A percentile compares a stretch with the other conserved stretches of the same genome.
These are phyloP conservation scores for Asclepias syriaca DNA, from an alignment of 257 asterid species.

Conservation along the genomic window DNA sequence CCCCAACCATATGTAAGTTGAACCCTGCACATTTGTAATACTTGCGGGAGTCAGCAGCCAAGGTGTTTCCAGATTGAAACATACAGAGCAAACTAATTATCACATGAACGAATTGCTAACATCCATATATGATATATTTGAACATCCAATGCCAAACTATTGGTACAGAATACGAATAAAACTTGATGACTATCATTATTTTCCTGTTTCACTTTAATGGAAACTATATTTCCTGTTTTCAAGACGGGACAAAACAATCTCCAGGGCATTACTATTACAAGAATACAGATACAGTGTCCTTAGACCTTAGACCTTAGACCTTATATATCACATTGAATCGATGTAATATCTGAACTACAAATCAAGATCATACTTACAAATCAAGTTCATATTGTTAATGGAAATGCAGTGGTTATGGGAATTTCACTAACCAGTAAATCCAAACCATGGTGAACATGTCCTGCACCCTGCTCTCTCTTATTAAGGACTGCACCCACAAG, in stretches of 20 bases:
- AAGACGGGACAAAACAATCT: not conserved
- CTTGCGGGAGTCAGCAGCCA: not conserved
- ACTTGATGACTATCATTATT: not conserved
- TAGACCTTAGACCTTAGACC: too few relatives aligned
- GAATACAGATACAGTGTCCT: not conserved
- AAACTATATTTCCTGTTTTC: not conserved
- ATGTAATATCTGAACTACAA: not conserved
- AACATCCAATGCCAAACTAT: not conserved
- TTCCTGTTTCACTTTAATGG: not conserved
- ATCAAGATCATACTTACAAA: not conserved
- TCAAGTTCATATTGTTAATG: not conserved
- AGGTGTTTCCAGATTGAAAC: not conserved
- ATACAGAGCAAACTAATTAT: not conserved
- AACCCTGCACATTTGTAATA: constrained; percentile 39
- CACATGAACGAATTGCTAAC: not conserved
- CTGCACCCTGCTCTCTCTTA: constrained; percentile 33
- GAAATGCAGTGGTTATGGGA: not conserved
- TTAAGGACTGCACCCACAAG: constrained; percentile 60
- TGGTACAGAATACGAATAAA: not conserved
- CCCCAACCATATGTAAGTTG: constrained; percentile 60
- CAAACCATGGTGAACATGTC: constrained; percentile 43
- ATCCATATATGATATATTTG: not conserved
- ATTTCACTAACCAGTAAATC: constrained; percentile 38
- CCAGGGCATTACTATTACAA: not conserved
- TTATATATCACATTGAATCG: too few relatives aligned